Evolutionary conservation across 2,329 filamentous ascomycete species (phyloP).

Genomic region (Microsporum ferrugineum): DNA sequence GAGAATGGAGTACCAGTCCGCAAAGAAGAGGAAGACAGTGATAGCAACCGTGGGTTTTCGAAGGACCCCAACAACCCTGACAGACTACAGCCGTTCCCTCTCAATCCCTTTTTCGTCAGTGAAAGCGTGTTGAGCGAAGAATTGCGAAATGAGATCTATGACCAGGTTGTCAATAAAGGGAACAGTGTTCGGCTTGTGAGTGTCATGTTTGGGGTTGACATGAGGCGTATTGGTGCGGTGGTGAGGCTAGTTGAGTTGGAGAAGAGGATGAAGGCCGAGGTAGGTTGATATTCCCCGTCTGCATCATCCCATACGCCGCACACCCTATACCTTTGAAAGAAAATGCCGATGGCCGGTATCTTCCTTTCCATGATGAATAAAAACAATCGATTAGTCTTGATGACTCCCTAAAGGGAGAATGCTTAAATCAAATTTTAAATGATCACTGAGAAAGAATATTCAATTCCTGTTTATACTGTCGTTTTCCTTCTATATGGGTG

Average conservation of each 20-base stretch:
- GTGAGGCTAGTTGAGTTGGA: slow-evolving; percentile 78
- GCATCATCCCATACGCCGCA: background rate
- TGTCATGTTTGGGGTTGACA: slow-evolving; percentile 64
- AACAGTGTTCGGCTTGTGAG: slow-evolving; percentile 65
- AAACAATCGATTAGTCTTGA: slow-evolving; percentile 91
- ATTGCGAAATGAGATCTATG: slow-evolving; percentile 62
- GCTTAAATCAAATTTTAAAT: slow-evolving; percentile 56
- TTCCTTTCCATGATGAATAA: slow-evolving; percentile 52
- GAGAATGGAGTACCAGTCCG: slow-evolving; percentile 21
- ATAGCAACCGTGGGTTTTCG: too few species aligned
- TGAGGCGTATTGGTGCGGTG: slow-evolving; percentile 73
- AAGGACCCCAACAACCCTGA: too few species aligned
- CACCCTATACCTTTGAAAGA: background rate
- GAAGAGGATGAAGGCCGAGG: slow-evolving; percentile 62
- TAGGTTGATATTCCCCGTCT: slow-evolving; percentile 41
- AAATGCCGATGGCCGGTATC: background rate
- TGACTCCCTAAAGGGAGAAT: slow-evolving; percentile 52
- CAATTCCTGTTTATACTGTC: too few species aligned
- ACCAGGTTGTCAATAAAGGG: slow-evolving; percentile 52
- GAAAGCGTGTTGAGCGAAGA: slow-evolving; percentile 62
- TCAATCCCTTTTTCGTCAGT: slow-evolving; percentile 60
- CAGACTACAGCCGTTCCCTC: slow-evolving; percentile 53
- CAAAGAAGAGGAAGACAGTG: too few species aligned
- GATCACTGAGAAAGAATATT: slow-evolving; percentile 47
- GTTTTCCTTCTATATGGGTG: too few species aligned